phyloP scores from a whole-genome alignment of 768 basidiomycete genomes.

The Suillus ampliporus region DNA sequence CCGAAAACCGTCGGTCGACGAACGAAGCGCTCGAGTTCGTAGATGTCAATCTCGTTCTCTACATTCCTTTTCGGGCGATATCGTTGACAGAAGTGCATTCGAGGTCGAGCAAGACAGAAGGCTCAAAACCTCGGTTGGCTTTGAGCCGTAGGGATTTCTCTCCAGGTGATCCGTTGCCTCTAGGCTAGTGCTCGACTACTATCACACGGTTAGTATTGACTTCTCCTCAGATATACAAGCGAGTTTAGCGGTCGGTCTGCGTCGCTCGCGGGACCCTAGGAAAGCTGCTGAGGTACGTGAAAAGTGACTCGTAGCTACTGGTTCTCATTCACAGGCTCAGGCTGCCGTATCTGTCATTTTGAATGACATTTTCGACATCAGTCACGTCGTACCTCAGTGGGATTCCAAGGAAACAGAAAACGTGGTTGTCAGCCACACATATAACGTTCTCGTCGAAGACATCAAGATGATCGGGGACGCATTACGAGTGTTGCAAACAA shows the following conservation, averaged over 20 bases:
- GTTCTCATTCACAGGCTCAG: neutral
- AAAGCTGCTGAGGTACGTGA: slow-evolving; percentile 2
- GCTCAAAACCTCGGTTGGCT: slow-evolving; percentile 2
- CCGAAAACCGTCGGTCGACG: neutral
- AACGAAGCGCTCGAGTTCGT: slow-evolving; percentile 7
- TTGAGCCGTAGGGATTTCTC: slow-evolving; percentile 1
- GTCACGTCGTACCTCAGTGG: slow-evolving; percentile 7
- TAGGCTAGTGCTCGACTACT: neutral
- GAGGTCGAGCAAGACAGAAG: slow-evolving; percentile 4
- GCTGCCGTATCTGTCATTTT: slow-evolving; percentile 9
- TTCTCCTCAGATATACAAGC: slow-evolving; percentile 1
- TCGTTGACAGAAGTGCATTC: slow-evolving; percentile 3
- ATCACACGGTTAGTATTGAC: too few relatives aligned
- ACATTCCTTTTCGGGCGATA: neutral
- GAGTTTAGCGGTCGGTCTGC: slow-evolving; percentile 5
- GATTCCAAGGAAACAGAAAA: slow-evolving; percentile 9
- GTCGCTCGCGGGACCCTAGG: slow-evolving; percentile 4
- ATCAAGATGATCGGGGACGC: slow-evolving; percentile 7
- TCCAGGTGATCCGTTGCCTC: neutral
- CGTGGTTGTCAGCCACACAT: neutral
- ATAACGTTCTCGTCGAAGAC: slow-evolving; percentile 5
- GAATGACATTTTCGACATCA: slow-evolving; percentile 6
- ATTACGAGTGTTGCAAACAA: slow-evolving; percentile 8
- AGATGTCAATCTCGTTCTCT: slow-evolving; percentile 8
- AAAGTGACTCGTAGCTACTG: too few relatives aligned